Evolutionary conservation across 176 grass and related monocot genomes (phyloP).

Genomic region (Tuctoria greenei): DNA sequence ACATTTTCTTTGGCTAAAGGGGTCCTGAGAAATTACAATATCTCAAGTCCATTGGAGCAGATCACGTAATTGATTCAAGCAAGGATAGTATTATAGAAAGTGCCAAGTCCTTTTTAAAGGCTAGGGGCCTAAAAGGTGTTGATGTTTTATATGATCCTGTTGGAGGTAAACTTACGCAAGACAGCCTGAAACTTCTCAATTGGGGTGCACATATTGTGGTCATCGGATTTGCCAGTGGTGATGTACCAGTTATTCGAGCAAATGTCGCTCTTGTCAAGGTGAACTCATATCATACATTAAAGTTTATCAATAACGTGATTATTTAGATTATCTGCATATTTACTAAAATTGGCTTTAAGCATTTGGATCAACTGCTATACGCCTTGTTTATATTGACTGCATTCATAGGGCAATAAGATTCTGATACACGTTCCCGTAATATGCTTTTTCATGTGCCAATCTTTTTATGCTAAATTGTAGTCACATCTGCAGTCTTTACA

Average conservation of each 20-base stretch:
- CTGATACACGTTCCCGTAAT: background rate
- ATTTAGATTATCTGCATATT: background rate
- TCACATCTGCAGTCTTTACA: background rate
- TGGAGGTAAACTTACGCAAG: slow-evolving; percentile 88
- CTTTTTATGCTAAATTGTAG: slow-evolving; percentile 11
- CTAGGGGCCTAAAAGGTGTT: slow-evolving; percentile 71
- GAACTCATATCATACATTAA: background rate
- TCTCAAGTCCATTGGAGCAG: slow-evolving; percentile 84
- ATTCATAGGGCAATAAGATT: background rate
- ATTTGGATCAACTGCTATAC: background rate
- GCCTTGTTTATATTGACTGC: background rate
- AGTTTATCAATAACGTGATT: background rate
- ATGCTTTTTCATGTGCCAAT: background rate
- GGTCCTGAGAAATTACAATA: slow-evolving; percentile 70
- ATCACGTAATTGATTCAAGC: slow-evolving; percentile 80
- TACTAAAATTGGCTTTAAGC: background rate
- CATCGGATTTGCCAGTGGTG: slow-evolving; percentile 96
- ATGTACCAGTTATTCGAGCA: slow-evolving; percentile 78
- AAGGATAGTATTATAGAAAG: slow-evolving; percentile 76
- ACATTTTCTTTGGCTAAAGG: slow-evolving; percentile 39
- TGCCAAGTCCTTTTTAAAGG: slow-evolving; percentile 81
- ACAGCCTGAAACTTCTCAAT: slow-evolving; percentile 91
- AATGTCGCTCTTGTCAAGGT: slow-evolving; percentile 97
- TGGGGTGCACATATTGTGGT: slow-evolving; percentile 94
- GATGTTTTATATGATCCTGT: slow-evolving; percentile 96